Conservation (phyloP, 257 asterid genomes). For the Lantana camara region DNA sequence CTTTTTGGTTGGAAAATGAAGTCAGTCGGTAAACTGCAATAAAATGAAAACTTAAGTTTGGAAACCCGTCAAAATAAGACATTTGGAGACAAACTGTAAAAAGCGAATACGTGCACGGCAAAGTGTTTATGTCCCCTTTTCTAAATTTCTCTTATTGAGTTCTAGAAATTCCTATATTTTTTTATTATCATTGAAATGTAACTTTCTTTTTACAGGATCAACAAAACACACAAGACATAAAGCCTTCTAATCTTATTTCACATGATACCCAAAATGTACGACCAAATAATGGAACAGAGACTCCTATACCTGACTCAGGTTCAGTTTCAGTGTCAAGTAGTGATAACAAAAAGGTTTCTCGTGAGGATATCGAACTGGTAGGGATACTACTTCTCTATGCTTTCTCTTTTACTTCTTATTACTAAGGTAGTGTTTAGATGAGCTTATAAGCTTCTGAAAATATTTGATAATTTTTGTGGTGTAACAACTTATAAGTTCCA, state of each 20-base stretch:
- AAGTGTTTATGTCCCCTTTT: too few species aligned
- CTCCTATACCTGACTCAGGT: conserved; percentile 61
- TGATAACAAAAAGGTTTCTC: conserved; percentile 63
- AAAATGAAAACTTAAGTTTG: too few species aligned
- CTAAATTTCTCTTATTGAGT: too few species aligned
- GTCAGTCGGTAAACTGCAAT: too few species aligned
- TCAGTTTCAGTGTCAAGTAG: conserved; percentile 66
- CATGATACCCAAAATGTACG: conserved; percentile 53
- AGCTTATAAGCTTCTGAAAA: too few species aligned
- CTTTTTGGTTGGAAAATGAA: too few species aligned
- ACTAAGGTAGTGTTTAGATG: background rate
- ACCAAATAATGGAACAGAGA: conserved; percentile 45
- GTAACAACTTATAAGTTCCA: too few species aligned
- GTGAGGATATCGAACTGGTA: conserved; percentile 74
- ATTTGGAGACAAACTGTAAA: too few species aligned
- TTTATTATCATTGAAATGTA: background rate
- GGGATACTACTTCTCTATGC: conserved; percentile 22
- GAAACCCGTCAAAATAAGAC: too few species aligned
- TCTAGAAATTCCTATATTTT: too few species aligned
- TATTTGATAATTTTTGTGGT: too few species aligned
- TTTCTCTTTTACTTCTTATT: background rate
- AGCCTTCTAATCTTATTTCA: conserved; percentile 45
- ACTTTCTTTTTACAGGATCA: conserved; percentile 41
- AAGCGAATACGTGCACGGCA: too few species aligned
- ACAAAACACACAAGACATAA: conserved; percentile 43